Conservation (phyloP, 345 rosid species). For the Arabidopsis arenosa region DNA sequence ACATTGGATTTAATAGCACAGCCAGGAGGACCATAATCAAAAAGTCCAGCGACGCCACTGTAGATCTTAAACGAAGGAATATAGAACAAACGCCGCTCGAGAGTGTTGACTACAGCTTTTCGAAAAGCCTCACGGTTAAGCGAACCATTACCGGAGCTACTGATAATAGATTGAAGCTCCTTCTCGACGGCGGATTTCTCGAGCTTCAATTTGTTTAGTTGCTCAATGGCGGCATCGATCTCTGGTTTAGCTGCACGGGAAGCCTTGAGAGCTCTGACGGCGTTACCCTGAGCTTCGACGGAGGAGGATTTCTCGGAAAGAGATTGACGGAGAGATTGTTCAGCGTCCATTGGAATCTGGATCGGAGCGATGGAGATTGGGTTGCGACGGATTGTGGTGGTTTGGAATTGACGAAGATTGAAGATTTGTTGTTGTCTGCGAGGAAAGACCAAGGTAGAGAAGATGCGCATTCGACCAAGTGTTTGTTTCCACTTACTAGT, state of each 20-base stretch:
- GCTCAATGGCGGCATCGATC: conserved; percentile 76
- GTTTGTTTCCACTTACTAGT: conserved; percentile 18
- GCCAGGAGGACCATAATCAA: conserved; percentile 94
- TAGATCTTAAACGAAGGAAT: conserved; percentile 90
- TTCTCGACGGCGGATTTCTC: conserved; percentile 78
- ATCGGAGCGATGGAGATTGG: conserved; percentile 1
- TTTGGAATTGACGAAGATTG: conserved; percentile 29
- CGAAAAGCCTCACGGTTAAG: conserved; percentile 79
- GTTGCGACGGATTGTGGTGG: conserved; percentile 7
- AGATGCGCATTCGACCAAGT: conserved; percentile 53
- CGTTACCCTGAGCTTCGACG: conserved; percentile 74
- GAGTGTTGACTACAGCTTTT: conserved; percentile 70
- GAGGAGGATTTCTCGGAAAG: conserved; percentile 67
- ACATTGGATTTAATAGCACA: conserved; percentile 87
- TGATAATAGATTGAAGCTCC: conserved; percentile 63
- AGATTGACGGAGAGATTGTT: conserved; percentile 68
- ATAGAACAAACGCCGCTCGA: conserved; percentile 81
- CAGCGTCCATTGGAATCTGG: conserved; percentile 59
- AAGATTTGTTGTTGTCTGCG: conserved; percentile 38
- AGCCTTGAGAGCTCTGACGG: conserved; percentile 79
- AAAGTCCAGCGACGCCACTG: conserved; percentile 91
- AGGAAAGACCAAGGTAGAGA: conserved; percentile 40
- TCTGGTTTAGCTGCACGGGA: conserved; percentile 58
- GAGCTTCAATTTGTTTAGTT: conserved; percentile 64
- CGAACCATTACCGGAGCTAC: conserved; percentile 54